Percentiles rank a stretch among this genome's conserved stretches.
Conservation (phyloP, 192 early-diverging fungal genomes). For the Umbelopsis isabellina region DNA sequence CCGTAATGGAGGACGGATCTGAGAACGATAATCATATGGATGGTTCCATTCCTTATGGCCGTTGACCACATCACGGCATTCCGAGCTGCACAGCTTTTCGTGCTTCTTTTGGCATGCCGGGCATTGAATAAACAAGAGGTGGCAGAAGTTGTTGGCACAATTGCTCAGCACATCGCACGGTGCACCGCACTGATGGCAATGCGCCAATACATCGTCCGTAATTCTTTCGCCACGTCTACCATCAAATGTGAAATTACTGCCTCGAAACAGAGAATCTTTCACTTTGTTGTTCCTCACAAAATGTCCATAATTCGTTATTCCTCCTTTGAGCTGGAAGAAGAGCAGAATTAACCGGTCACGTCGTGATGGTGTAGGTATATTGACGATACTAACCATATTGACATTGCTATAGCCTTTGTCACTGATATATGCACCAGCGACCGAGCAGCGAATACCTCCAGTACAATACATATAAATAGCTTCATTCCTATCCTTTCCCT, state of each 20-base stretch:
- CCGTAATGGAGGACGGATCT: slow-evolving; percentile 29
- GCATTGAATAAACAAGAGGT: slow-evolving; percentile 75
- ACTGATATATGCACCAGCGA: slow-evolving; percentile 71
- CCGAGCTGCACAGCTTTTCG: slow-evolving; percentile 45
- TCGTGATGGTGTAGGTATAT: too few species aligned
- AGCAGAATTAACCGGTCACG: not conserved
- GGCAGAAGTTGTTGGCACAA: slow-evolving; percentile 68
- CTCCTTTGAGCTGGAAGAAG: slow-evolving; percentile 59
- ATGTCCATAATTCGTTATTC: slow-evolving; percentile 74
- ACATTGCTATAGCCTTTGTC: slow-evolving; percentile 66
- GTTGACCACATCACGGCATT: slow-evolving; percentile 44
- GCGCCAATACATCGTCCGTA: slow-evolving; percentile 61
- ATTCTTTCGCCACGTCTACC: slow-evolving; percentile 71
- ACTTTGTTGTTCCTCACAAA: slow-evolving; percentile 34
- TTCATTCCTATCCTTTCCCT: slow-evolving; percentile 48
- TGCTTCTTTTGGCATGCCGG: slow-evolving; percentile 48
- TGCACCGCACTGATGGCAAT: slow-evolving; percentile 70
- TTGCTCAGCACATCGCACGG: slow-evolving; percentile 69
- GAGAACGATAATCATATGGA: slow-evolving; percentile 35
- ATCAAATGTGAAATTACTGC: slow-evolving; percentile 84
- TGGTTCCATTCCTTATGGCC: slow-evolving; percentile 24
- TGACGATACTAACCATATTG: slow-evolving; percentile 46
- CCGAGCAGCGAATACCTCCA: slow-evolving; percentile 77
- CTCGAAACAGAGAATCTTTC: slow-evolving; percentile 59
- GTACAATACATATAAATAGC: slow-evolving; percentile 85